Percentiles rank a stretch among this genome's conserved stretches.
phyloP scores from a whole-genome alignment of 768 basidiomycete genomes.

The Leccinum truebloodii region DNA sequence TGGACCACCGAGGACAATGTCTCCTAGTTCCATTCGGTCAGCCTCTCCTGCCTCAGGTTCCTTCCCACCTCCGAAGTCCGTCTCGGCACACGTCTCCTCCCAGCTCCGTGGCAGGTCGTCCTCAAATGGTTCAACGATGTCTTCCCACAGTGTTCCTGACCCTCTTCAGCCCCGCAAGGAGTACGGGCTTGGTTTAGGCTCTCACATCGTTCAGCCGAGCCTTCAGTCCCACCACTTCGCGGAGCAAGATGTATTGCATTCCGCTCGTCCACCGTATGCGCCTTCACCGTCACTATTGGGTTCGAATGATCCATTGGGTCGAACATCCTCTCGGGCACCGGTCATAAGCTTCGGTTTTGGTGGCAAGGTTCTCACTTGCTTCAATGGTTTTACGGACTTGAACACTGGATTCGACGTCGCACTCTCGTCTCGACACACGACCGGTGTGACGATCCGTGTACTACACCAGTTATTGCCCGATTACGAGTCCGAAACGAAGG shows the following conservation, averaged over 20 bases:
- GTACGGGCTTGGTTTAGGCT: constrained; percentile 26
- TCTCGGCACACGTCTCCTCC: constrained; percentile 15
- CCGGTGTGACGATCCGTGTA: constrained; percentile 64
- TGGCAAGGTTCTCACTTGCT: constrained; percentile 88
- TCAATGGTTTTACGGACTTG: constrained; percentile 68
- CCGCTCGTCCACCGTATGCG: constrained; percentile 63
- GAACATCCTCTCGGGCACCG: constrained; percentile 71
- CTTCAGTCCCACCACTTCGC: constrained; percentile 19
- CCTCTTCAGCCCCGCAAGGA: constrained; percentile 27
- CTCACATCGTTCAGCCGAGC: constrained; percentile 20
- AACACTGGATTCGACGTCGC: constrained; percentile 79
- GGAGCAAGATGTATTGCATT: constrained; percentile 32
- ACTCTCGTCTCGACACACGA: constrained; percentile 67
- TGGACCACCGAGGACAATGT: constrained; percentile 33
- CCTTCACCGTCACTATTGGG: constrained; percentile 84
- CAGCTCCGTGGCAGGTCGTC: constrained; percentile 40
- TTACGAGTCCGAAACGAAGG: constrained; percentile 55
- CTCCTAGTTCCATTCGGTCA: constrained; percentile 28
- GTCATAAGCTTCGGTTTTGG: constrained; percentile 91
- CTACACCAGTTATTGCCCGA: constrained; percentile 72
- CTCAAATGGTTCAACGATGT: constrained; percentile 47
- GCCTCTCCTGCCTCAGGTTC: constrained; percentile 33
- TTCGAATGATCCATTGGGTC: constrained; percentile 78
- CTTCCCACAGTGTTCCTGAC: constrained; percentile 29
- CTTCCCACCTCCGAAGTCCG: constrained; percentile 37